phyloP scores from a whole-genome alignment of 2,329 filamentous ascomycete species.

The Hymenoscyphus scutula region DNA sequence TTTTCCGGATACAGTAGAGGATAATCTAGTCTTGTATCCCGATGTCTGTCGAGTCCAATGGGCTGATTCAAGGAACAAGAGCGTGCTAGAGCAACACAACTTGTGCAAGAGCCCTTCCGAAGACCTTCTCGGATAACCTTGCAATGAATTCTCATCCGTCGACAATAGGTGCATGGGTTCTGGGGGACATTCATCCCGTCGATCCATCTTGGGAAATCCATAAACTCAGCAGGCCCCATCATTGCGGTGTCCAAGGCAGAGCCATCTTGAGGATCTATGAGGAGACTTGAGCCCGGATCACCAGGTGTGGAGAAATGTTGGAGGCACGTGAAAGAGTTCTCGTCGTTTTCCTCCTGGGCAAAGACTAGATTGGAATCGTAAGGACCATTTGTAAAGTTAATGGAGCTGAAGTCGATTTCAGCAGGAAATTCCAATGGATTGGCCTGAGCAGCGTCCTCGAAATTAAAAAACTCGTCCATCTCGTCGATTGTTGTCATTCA shows the following conservation, averaged over 20 bases:
- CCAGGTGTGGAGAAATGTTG: constrained; percentile 52
- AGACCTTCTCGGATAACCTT: constrained; percentile 59
- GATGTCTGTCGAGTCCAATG: not conserved
- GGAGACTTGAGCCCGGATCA: constrained; percentile 34
- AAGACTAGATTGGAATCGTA: constrained; percentile 52
- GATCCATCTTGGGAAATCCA: constrained; percentile 36
- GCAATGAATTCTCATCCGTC: constrained; percentile 53
- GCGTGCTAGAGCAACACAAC: constrained; percentile 57
- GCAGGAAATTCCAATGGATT: constrained; percentile 7
- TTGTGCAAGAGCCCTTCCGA: constrained; percentile 60
- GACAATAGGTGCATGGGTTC: constrained; percentile 52
- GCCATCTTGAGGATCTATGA: constrained; percentile 32
- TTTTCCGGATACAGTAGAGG: constrained; percentile 11
- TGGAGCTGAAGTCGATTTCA: constrained; percentile 19
- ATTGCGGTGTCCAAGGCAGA: constrained; percentile 36
- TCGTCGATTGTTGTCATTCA: constrained; percentile 43
- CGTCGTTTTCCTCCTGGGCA: constrained; percentile 55
- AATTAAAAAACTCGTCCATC: constrained; percentile 62
- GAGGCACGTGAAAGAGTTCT: constrained; percentile 58
- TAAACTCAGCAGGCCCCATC: constrained; percentile 45
- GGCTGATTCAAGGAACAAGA: constrained; percentile 54
- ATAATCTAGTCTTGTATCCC: constrained; percentile 8
- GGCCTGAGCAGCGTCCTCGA: constrained; percentile 48
- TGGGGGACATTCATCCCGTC: constrained; percentile 31
- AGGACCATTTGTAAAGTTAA: constrained; percentile 30